Percentiles rank a stretch among this genome's conserved stretches.
Conservation (phyloP, 306 rosid species). For the Styphnolobium japonicum region DNA sequence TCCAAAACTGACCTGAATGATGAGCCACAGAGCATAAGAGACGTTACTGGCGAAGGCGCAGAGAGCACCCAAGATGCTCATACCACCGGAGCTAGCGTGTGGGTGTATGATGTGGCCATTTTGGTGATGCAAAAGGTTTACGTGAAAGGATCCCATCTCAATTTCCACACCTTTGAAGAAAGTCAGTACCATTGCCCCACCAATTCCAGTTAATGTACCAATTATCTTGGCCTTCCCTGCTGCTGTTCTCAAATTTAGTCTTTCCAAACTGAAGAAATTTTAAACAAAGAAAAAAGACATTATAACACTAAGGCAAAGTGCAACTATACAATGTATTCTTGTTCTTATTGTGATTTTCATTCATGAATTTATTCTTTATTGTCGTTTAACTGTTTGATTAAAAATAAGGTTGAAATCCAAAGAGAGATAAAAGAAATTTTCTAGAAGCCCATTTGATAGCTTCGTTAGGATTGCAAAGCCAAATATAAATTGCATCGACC, state of each 20-base stretch:
- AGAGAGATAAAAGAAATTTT: too few relatives aligned
- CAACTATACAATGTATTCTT: neutral
- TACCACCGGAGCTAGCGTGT: neutral
- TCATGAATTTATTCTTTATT: neutral
- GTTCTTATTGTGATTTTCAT: neutral
- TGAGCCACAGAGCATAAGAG: conserved; percentile 38
- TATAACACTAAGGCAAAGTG: neutral
- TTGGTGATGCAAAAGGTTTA: conserved; percentile 20
- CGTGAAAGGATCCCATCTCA: conserved; percentile 24
- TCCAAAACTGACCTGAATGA: conserved; percentile 32
- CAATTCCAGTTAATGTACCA: conserved; percentile 39
- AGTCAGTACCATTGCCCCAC: conserved; percentile 48
- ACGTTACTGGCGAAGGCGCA: conserved; percentile 26
- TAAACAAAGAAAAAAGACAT: neutral
- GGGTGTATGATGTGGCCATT: neutral
- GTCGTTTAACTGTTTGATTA: too few relatives aligned
- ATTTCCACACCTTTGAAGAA: conserved; percentile 36
- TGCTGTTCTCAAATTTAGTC: conserved; percentile 3
- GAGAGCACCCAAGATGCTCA: conserved; percentile 15
- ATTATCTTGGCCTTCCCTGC: conserved; percentile 43
- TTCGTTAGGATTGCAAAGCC: too few relatives aligned
- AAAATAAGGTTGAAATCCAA: too few relatives aligned
- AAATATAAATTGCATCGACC: too few relatives aligned
- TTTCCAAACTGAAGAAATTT: conserved; percentile 26
- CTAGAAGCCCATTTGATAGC: too few relatives aligned